Conservation (phyloP, 1,139 yeast genomes). For the Yamadazyma songkhlaensis region DNA sequence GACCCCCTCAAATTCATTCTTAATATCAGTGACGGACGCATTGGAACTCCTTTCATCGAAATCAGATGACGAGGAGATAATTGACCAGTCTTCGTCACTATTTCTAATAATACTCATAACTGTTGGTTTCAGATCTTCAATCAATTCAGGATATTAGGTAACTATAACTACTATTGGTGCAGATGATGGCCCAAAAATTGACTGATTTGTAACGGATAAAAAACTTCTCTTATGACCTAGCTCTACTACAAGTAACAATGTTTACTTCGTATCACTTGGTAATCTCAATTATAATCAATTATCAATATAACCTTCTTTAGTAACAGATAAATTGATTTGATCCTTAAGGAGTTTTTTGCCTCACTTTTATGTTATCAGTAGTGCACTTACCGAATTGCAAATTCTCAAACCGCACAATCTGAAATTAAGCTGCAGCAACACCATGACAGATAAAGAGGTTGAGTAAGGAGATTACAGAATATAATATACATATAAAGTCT, state of each 20-base stretch:
- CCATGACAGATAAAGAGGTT: too few relatives aligned
- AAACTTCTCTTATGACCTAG: too few relatives aligned
- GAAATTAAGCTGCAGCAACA: too few relatives aligned
- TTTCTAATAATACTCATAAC: constrained; percentile 4
- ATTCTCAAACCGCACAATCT: neutral
- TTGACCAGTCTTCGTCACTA: constrained; percentile 44
- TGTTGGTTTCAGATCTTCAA: neutral
- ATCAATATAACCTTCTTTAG: neutral
- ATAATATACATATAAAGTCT: too few relatives aligned
- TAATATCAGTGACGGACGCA: neutral
- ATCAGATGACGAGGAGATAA: constrained; percentile 44
- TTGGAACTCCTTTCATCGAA: constrained; percentile 31
- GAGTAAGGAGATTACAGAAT: too few relatives aligned
- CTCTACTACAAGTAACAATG: too few relatives aligned
- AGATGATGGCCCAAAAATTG: too few relatives aligned
- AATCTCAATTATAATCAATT: too few relatives aligned
- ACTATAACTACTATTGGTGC: too few relatives aligned
- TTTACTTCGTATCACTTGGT: too few relatives aligned
- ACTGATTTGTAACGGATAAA: too few relatives aligned
- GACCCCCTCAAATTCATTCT: neutral
- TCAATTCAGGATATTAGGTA: neutral
- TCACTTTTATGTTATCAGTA: neutral
- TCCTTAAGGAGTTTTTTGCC: constrained; percentile 2
- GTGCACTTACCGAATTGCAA: neutral
- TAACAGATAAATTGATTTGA: neutral